Evolutionary conservation across 2,329 filamentous ascomycete genomes (phyloP), one percentile per base, ranked within the genome.

Genomic region (Sporothrix phasma): DNA sequence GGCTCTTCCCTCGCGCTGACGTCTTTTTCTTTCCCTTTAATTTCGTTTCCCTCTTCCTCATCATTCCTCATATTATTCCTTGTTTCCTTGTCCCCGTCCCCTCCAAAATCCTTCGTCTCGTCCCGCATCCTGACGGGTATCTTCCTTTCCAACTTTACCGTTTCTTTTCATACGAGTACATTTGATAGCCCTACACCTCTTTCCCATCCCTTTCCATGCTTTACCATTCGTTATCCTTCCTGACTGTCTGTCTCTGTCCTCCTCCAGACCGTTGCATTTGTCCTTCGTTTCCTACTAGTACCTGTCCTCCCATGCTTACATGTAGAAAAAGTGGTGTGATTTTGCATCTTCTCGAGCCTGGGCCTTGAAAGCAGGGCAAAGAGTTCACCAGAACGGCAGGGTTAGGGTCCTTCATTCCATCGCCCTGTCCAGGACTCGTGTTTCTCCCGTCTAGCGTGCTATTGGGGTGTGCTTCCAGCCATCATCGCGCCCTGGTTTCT

Each of bases 81-180:
- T 39, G 45, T 29, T n/a, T 61, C 31, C n/a, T 51, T 51, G 26
- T 31, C 34, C 34, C 31, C 11, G n/a, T 15, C 24, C 31, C 34
- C 17, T 39, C 39, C 22, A 37, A 8, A 37, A 37, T 59, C 34
- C 54, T 59, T 59, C 41, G 54, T 29, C 37, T 58, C 54, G 37
- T 43, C 54, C 54, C 54, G 54, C 54, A 58, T 43, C 54, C 54
- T 43, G 22, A 29, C 54, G 37, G 54, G 37, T 43, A 58, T 58
- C 54, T 58, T 58, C 22, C 34, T 58, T 43, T 37, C 8, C 10
- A 8, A 37, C 10, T 10, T 13, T 13, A 37, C 34, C 5, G 3
- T 37, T 8, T 37, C 34, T 13, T 41, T 58, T 19, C 24, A 7
- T 19, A 24, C n/a, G n/a, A n/a, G n/a, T n/a, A 34, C 29, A 17